Evolutionary conservation across 306 rosid species (phyloP), one percentile per base, ranked within the genome.

Genomic region (Fagus crenata): DNA sequence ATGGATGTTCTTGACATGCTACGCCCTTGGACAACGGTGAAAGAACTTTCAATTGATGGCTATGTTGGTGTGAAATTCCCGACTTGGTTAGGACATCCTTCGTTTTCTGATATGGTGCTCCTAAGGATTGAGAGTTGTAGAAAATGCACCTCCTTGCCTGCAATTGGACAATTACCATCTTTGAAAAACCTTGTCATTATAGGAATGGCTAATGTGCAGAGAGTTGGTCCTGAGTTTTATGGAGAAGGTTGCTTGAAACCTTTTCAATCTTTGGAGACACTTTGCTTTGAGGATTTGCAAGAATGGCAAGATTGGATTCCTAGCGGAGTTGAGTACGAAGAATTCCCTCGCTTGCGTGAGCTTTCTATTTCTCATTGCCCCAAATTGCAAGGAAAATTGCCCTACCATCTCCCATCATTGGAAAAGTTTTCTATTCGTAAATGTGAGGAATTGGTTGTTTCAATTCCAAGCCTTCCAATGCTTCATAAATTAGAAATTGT

Each of bases 31-130:
- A 28, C 15, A 1, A 49, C 17, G 0, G 2, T 77, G 3, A 31
- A 77, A 55, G 22, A 49, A 22, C 49, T 64, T n/a, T 28, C 13
- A 4, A 8, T 76, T 42, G 4, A 0, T 0, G 11, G 67, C 4
- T 76, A 76, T 39, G 55, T 4, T 0, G 74, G 80, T 37, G 1
- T 1, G 0, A 4, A 40, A 18, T 67, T 76, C 54, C 71, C 80
- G 40, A 1, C 42, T 1, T 76, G 74, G 74, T 7, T 76, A 2
- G 43, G 65, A 39, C 4, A 7, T 53, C 22, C 67, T 54, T 67
- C 22, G 28, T 76, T 76, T 37, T 39, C 42, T 7, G 6, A 53
- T 7, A 67, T 76, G 80, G 80, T 28, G 31, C 0, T 22, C n/a
- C 1, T 59, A 3, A 28, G 1, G 4, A 56, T 74, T 28, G 17